Conservation (phyloP, 2,329 filamentous ascomycete genomes). For the Xylaria sp. region DNA sequence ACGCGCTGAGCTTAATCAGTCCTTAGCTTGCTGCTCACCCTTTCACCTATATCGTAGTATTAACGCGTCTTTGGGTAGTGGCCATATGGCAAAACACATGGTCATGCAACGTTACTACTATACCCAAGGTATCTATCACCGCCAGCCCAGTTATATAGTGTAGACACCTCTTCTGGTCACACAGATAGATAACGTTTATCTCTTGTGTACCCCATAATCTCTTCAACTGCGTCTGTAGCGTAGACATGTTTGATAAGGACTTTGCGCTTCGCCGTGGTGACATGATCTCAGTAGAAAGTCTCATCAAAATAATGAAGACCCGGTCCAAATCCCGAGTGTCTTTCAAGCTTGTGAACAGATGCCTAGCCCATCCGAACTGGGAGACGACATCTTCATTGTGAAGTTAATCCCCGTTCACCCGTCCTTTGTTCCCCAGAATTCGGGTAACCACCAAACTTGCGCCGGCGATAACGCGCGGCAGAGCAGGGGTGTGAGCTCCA, state of each 20-base stretch:
- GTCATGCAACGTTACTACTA: constrained; percentile 35
- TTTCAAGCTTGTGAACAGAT: not conserved
- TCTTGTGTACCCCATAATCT: constrained; percentile 8
- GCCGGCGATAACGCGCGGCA: not conserved
- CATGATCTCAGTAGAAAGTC: not conserved
- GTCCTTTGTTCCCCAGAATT: not conserved
- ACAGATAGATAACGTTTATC: constrained; percentile 17
- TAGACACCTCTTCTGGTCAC: not conserved
- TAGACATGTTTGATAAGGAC: constrained; percentile 10
- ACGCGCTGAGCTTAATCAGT: constrained; percentile 18
- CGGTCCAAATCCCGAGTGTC: not conserved
- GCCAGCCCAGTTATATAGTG: not conserved
- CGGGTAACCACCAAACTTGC: not conserved
- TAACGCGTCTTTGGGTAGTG: constrained; percentile 18
- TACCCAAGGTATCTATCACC: not conserved
- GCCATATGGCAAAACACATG: constrained; percentile 10
- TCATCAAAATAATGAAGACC: not conserved
- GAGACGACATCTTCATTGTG: not conserved
- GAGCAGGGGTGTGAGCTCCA: not conserved
- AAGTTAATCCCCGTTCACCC: not conserved
- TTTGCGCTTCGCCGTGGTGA: constrained; percentile 2
- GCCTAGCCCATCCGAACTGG: not conserved
- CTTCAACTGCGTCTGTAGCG: constrained; percentile 6
- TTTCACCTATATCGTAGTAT: constrained; percentile 15
- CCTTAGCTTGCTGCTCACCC: constrained; percentile 9